Evolutionary conservation across 106 monocot species (phyloP), one percentile per base, ranked within the genome.

Genomic region (Dendrobium nobile): DNA sequence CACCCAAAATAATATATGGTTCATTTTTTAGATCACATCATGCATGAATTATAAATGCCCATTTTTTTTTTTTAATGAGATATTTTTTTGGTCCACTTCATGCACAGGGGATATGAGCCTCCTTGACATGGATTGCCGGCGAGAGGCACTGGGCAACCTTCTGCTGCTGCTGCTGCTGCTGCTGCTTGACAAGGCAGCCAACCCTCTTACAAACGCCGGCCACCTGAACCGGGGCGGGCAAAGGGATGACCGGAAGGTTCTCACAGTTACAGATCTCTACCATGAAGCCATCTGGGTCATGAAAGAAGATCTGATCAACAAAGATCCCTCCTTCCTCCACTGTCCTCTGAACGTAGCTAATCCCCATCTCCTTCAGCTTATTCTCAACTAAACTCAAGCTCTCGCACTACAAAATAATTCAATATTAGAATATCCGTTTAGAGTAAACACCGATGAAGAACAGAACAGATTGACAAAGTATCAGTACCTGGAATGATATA

Each of bases 231-330:
- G 83, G 80, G 41, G 33, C 85, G n/a, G 70, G 54, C 3, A 89
- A 86, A 0, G 97, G 82, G 75, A 94, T 80, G 65, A 96, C 88
- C 4, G 91, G 95, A 18, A 97, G 85, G 64, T 90, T 88, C n/a
- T 97, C 94, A 77, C 94, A 97, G 88, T 94, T 94, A 91, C 97
- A 97, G 59, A 97, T 86, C 80, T 97, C 97, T 82, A 97, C 91
- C 97, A 94, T 97, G 92, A 91, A 94, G 9, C 89, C 90, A 18
- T 97, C 97, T 0, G 97, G 97, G 77, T 97, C 97, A 17, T 97
- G 94, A 84, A 97, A 97, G 92, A 97, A 97, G 67, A 97, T 79
- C 79, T 97, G 97, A 41, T 94, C 92, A 0, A 94, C 87, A 75
- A 67, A 82, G 68, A 92, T 83, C 0, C 97, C 92, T 5, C 94